phyloP scores from a whole-genome alignment of 306 rosid genomes.

The Glycine soja region DNA sequence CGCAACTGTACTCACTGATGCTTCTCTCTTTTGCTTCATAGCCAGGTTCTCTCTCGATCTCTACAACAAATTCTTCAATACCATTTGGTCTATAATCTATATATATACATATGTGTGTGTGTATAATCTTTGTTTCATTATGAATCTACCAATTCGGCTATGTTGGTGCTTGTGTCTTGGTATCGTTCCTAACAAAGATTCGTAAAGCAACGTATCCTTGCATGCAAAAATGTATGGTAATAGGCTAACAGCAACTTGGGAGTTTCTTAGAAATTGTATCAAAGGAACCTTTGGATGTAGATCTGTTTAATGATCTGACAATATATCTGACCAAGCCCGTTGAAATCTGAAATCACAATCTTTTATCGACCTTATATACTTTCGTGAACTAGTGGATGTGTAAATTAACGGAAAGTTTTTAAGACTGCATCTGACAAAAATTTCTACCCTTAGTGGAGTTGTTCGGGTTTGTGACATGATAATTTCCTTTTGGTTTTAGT shows the following conservation, averaged over 20 bases:
- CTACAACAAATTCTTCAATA: conserved; percentile 7
- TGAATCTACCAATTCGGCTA: background rate
- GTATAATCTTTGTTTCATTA: background rate
- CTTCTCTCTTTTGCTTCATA: conserved; percentile 27
- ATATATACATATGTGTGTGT: no score
- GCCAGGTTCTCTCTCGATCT: conserved; percentile 41
- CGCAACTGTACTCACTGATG: background rate
- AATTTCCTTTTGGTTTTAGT: background rate
- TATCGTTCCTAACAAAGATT: background rate
- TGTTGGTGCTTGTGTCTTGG: background rate
- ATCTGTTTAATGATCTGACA: conserved; percentile 23
- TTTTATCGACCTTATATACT: background rate
- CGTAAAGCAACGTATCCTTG: conserved; percentile 1
- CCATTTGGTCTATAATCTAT: background rate
- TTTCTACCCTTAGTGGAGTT: background rate
- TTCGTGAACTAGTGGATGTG: conserved; percentile 21
- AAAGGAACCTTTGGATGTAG: conserved; percentile 10
- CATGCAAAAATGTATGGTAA: conserved; percentile 13
- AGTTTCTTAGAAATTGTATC: background rate
- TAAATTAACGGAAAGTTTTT: background rate
- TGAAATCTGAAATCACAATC: background rate
- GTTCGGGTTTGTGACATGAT: background rate
- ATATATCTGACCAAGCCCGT: background rate
- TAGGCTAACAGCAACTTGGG: background rate
- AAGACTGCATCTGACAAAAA: background rate